A percentile compares a stretch with the other conserved stretches of the same genome.
Conservation (phyloP, 192 early-diverging fungal species). For the Gigaspora rosea region DNA sequence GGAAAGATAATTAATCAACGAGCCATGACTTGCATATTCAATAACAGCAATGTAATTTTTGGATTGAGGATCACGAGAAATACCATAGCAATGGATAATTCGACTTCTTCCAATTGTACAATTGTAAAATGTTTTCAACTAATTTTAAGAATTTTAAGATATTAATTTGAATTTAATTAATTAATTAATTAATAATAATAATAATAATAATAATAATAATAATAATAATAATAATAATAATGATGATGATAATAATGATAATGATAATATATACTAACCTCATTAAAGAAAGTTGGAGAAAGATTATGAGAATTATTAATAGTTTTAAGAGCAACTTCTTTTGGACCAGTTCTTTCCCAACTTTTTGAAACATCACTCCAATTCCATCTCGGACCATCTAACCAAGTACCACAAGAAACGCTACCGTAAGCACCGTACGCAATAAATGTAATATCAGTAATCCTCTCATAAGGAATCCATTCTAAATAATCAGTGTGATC, state of each 20-base stretch:
- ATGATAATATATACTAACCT: neutral
- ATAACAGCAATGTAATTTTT: conserved; percentile 13
- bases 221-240: neutral
- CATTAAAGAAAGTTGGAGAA: neutral
- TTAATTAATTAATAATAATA: too few species aligned
- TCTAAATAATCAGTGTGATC: neutral
- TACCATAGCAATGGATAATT: neutral
- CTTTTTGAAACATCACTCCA: neutral
- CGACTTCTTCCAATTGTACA: neutral
- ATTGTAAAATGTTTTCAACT: neutral
- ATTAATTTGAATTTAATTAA: neutral
- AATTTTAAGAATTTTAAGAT: neutral
- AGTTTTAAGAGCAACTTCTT: conserved; percentile 2
- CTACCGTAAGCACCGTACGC: neutral
- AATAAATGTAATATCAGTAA: neutral
- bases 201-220: too few species aligned
- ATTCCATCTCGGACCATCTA: conserved; percentile 6
- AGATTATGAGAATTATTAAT: neutral
- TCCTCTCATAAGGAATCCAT: neutral
- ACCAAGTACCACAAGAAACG: conserved; percentile 12
- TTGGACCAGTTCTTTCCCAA: neutral
- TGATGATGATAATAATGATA: neutral
- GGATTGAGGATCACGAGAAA: conserved; percentile 14
- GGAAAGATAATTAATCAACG: neutral
- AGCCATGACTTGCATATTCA: neutral